These are phyloP conservation scores for Micractinium conductrix DNA, from an alignment of 139 green algal genomes.

Conservation along the genomic window DNA sequence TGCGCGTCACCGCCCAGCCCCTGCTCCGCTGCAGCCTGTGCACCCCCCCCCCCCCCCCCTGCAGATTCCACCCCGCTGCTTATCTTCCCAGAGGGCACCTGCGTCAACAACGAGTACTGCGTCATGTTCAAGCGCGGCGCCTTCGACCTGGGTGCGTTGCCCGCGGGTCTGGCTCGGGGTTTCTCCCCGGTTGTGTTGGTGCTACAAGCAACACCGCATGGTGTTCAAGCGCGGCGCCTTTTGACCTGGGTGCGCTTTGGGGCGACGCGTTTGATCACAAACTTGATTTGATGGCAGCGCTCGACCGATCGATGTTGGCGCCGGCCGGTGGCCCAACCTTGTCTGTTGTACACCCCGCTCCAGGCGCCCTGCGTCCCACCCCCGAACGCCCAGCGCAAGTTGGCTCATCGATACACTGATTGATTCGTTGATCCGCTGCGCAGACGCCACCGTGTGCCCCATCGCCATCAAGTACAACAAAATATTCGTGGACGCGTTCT, in stretches of 20 bases:
- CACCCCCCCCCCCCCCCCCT: not conserved
- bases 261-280: too few relatives aligned
- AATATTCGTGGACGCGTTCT: slow-evolving; percentile 99
- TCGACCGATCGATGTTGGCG: too few relatives aligned
- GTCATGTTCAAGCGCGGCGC: slow-evolving; percentile 99
- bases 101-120: slow-evolving; percentile 99
- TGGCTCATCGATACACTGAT: too few relatives aligned
- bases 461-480: slow-evolving; percentile 99
- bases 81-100: slow-evolving; percentile 99
- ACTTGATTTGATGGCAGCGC: too few relatives aligned
- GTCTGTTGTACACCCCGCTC: too few relatives aligned
- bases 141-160: slow-evolving; percentile 89
- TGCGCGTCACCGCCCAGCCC: not conserved
- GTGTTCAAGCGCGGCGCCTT: slow-evolving; percentile 98
- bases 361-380: too few relatives aligned
- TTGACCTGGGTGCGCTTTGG: slow-evolving; percentile 88
- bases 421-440: too few relatives aligned
- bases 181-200: too few relatives aligned
- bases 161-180: not conserved
- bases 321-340: too few relatives aligned
- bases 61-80: slow-evolving; percentile 87
- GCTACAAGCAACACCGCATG: too few relatives aligned
- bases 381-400: too few relatives aligned
- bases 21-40: not conserved
- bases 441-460: slow-evolving; percentile 77